phyloP scores from a whole-genome alignment of 305 asterid genomes.

The Lippia alba region DNA sequence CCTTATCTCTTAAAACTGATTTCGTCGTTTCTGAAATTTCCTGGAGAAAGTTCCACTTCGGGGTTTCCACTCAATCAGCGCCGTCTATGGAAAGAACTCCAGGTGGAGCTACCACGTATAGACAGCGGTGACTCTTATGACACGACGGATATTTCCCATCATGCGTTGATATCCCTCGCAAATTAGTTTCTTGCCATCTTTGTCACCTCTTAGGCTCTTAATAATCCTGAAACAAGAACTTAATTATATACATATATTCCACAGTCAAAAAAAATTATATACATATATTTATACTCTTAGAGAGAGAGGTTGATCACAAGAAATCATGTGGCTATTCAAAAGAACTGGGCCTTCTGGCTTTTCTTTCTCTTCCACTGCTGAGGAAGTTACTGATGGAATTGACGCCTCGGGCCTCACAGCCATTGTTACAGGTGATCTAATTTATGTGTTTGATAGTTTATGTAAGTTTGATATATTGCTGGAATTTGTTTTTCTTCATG shows the following conservation, averaged over 20 bases:
- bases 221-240: no score
- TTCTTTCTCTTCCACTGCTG: constrained; percentile 72
- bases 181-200: neutral
- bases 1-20: no score
- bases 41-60: neutral
- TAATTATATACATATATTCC: no score
- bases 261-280: no score
- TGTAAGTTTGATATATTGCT: neutral
- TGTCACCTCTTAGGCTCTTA: neutral
- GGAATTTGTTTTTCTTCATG: no score
- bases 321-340: constrained; percentile 55
- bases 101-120: neutral
- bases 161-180: neutral
- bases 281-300: neutral
- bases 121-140: no score
- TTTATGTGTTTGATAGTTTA: no score
- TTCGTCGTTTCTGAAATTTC: no score
- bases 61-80: neutral
- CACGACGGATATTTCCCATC: neutral
- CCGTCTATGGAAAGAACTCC: neutral
- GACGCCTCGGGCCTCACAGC: constrained; percentile 83
- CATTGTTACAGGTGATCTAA: constrained; percentile 70
- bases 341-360: constrained; percentile 70
- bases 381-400: constrained; percentile 71
- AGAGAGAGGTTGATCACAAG: neutral